These are phyloP conservation scores for Phoenix roebelenii DNA, from an alignment of 176 grass and related monocot species.

Conservation along the genomic window DNA sequence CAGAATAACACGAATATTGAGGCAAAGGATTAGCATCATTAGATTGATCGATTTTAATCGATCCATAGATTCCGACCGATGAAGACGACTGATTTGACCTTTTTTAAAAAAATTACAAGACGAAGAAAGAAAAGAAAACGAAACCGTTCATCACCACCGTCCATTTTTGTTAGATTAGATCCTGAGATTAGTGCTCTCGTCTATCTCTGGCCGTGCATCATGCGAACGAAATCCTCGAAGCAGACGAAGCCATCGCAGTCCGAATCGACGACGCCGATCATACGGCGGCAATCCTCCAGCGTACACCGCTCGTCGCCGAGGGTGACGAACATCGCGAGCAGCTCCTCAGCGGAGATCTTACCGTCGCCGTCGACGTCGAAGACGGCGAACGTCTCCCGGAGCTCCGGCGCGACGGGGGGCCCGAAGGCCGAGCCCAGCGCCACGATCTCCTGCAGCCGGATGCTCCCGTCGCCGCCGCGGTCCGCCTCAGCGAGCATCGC, in stretches of 20 bases:
- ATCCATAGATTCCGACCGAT: too few species aligned
- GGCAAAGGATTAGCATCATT: too few species aligned
- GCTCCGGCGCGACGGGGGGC: slow-evolving; percentile 40
- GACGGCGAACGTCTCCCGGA: slow-evolving; percentile 44
- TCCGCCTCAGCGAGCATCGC: slow-evolving; percentile 29
- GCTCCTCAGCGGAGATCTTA: slow-evolving; percentile 74
- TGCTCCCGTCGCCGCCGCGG: slow-evolving; percentile 2
- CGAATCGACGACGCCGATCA: slow-evolving; percentile 53
- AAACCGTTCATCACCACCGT: too few species aligned
- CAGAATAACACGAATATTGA: too few species aligned
- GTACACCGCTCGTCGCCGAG: slow-evolving; percentile 51
- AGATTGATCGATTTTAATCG: too few species aligned
- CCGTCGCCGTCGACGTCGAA: slow-evolving; percentile 76
- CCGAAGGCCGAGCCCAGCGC: not conserved
- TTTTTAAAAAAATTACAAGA: too few species aligned
- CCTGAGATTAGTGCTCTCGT: too few species aligned
- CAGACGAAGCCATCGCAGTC: slow-evolving; percentile 63
- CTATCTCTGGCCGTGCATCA: slow-evolving; percentile 34
- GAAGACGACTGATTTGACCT: too few species aligned
- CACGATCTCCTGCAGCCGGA: slow-evolving; percentile 5
- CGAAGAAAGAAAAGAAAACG: too few species aligned
- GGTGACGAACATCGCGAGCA: slow-evolving; percentile 31
- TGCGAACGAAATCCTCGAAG: slow-evolving; percentile 60
- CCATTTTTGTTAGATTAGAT: too few species aligned
- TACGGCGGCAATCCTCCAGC: slow-evolving; percentile 63